Evolutionary conservation across 1,284 basidiomycete species (phyloP).

Genomic region (Pisolithus thermaeus): DNA sequence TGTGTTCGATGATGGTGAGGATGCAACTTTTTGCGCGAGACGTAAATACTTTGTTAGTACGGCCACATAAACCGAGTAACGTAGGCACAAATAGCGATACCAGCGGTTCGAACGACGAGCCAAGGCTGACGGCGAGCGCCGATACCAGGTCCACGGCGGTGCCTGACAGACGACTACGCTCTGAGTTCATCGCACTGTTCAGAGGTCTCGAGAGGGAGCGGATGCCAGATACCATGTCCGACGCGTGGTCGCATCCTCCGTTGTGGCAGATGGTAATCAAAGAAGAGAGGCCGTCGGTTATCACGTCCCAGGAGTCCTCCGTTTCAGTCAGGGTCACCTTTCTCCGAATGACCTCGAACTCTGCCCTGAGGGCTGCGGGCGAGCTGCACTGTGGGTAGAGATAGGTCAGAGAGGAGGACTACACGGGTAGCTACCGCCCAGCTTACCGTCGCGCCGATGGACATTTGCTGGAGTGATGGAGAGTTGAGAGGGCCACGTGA

Average conservation of each 20-base stretch:
- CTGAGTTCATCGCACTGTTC: slow-evolving; percentile 61
- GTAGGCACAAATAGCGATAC: slow-evolving; percentile 63
- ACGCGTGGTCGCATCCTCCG: slow-evolving; percentile 50
- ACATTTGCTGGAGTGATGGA: no score
- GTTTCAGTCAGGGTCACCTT: slow-evolving; percentile 59
- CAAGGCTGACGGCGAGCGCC: slow-evolving; percentile 51
- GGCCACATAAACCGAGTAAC: slow-evolving; percentile 61
- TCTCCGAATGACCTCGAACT: slow-evolving; percentile 39
- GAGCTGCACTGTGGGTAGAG: slow-evolving; percentile 28
- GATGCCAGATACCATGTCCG: slow-evolving; percentile 50
- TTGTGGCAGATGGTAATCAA: slow-evolving; percentile 55
- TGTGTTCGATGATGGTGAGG: slow-evolving; percentile 56
- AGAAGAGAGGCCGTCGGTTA: slow-evolving; percentile 48
- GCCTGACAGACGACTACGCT: slow-evolving; percentile 73
- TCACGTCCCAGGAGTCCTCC: slow-evolving; percentile 82
- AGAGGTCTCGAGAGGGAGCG: slow-evolving; percentile 54
- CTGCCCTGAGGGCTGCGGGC: slow-evolving; percentile 28
- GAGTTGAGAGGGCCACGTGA: no score
- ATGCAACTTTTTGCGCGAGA: slow-evolving; percentile 60
- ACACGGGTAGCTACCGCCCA: background rate
- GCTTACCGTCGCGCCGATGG: no score
- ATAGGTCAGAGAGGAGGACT: background rate
- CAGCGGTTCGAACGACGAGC: slow-evolving; percentile 62
- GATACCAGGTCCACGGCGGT: slow-evolving; percentile 62
- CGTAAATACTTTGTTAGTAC: slow-evolving; percentile 79